Evolutionary conservation across 2,329 filamentous ascomycete genomes (phyloP), one percentile per base, ranked within the genome.

Genomic region (Penicillium sp.): DNA sequence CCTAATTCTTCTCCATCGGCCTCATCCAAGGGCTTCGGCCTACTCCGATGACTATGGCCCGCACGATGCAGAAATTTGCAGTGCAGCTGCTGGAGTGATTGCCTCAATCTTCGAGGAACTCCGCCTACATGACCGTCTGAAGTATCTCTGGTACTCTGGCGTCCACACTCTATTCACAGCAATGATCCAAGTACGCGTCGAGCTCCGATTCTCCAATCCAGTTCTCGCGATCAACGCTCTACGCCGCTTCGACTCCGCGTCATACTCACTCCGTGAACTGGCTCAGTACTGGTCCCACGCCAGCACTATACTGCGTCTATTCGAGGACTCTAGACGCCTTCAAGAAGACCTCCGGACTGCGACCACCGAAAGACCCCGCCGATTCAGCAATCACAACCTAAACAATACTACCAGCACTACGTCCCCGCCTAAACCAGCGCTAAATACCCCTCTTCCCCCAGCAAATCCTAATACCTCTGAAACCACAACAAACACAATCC

Each of bases 141-240:
- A 79, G 60, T 79, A 73, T 64, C 69, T 81, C 9, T 81, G 79
- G 79, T 77, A 78, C 58, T 79, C 78, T 19, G 76, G 76, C 3
- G 78, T 81, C 11, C 78, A 80, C 56, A 78, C 78, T 1, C 66
- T 81, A 6, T 81, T 81, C 66, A 81, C 79, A 6, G 79, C 79
- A 17, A 81, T 81, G 79, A 80, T 81, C 30, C 79, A 81, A 70
- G 78, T 81, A 7, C 76, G 79, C 19, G 78, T 81, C 7, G 79
- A 81, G 61, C 72, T 81, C 21, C 77, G 78, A 23, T 81, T 81
- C 60, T 81, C 79, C 3, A 81, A 81, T 50, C 79, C 79, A 4
- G 76, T 81, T 3, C 67, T 81, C 9, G 79, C 79, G 4, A 81
- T 81, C 65, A 80, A 80, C 56, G 79, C 78, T 17, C 73, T 81